phyloP scores from a whole-genome alignment of 306 rosid species.

The Cucumis melo region DNA sequence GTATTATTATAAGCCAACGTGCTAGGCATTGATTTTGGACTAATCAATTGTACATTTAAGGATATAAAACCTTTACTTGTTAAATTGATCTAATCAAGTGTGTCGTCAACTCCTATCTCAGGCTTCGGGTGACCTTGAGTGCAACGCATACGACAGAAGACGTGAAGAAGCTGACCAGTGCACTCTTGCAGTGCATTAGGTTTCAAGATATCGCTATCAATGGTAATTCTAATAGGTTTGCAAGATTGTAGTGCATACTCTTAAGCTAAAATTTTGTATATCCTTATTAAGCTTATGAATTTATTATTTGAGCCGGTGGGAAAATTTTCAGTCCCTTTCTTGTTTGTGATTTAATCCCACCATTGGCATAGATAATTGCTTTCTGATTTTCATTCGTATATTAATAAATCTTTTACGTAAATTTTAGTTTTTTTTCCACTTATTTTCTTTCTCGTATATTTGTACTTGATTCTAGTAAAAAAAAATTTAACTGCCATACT shows the following conservation, averaged over 20 bases:
- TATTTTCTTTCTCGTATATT: neutral
- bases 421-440: neutral
- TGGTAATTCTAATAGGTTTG: conserved; percentile 21
- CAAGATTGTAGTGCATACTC: conserved; percentile 66
- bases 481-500: neutral
- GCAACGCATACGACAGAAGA: conserved; percentile 73
- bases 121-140: conserved; percentile 69
- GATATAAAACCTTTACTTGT: neutral
- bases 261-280: neutral
- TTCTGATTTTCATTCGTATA: neutral
- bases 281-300: neutral
- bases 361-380: neutral
- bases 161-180: conserved; percentile 49
- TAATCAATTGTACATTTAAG: neutral
- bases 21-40: neutral
- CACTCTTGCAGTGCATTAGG: conserved; percentile 52
- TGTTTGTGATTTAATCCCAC: too few relatives aligned
- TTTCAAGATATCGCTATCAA: conserved; percentile 44
- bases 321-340: neutral
- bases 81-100: neutral
- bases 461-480: neutral
- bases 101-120: conserved; percentile 4
- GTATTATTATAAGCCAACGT: neutral
- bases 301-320: neutral
- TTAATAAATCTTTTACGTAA: neutral